Base-by-base conservation (phyloP, 1,284 basidiomycete genomes). In the Sutorius eximius region DNA sequence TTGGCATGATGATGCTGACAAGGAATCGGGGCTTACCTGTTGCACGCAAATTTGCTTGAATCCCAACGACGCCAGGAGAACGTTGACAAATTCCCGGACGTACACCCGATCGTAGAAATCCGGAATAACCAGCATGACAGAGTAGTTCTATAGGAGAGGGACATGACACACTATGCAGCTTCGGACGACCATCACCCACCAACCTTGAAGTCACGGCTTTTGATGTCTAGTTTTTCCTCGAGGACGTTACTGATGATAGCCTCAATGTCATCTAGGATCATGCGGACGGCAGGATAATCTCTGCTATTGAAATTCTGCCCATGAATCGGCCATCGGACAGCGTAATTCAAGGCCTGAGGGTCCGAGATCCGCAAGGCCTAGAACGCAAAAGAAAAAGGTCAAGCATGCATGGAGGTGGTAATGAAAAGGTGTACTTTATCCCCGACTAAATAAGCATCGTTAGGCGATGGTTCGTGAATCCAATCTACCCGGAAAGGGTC, bases 31-130 rank as follows among this genome's bases (percentile, higher is more conserved):
- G 55, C 73, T 61, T 64, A 88, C 93, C 79, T 96, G 94, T 71
- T 95, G 92, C 13, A 89, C 83, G 62, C 90, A 93, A 42, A 97
- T 74, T 71, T 95, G 90, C 69, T 90, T 93, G 79, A 98, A 98
- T 1, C 92, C 93, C 82, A 99, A 87, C 6, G 82, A 81, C 37
- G 83, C 75, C 40, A 99, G 72, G 8, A 98, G 73, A 15, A 98
- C 73, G 60, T 91, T 81, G 13, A 86, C 81, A 64, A 97, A 79
- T 57, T 90, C 88, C 54, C 87, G 84, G 49, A 98, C 82, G 67
- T 97, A 98, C 16, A 81, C 73, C 50, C 90, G 79, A 56, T 96
- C 91, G 62, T 92, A 95, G 57, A 95, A 85, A 71, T 99, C 96
- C 5, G 97, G 96, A 29, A 99, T 86, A 43, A 99, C 84, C 5